A percentile compares a stretch with the other conserved stretches of the same genome.
These are phyloP conservation scores for Cladosporium oxysporum DNA, from an alignment of 2,329 filamentous ascomycete species.

Conservation along the genomic window DNA sequence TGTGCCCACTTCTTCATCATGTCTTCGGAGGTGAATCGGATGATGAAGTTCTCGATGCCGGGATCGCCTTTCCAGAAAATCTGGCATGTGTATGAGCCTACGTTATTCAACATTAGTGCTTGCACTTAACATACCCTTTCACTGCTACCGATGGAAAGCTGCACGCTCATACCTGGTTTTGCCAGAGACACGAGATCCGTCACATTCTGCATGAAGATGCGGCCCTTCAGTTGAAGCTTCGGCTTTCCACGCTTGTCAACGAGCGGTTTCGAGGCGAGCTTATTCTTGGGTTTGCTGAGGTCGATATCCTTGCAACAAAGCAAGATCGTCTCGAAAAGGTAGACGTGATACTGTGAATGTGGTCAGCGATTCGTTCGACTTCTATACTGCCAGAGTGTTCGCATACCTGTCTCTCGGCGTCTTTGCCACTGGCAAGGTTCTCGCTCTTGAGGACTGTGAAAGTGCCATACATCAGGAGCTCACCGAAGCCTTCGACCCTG, in stretches of 20 bases:
- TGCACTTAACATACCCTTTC: constrained; percentile 32
- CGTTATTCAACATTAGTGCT: constrained; percentile 26
- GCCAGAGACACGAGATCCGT: constrained; percentile 87
- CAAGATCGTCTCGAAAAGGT: constrained; percentile 92
- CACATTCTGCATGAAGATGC: constrained; percentile 99
- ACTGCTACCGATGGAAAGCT: constrained; percentile 26
- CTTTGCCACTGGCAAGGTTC: constrained; percentile 57
- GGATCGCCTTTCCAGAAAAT: constrained; percentile 99
- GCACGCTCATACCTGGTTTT: constrained; percentile 70
- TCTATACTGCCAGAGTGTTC: constrained; percentile 7
- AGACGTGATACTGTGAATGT: constrained; percentile 80
- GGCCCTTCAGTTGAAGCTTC: constrained; percentile 84
- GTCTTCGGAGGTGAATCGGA: constrained; percentile 89
- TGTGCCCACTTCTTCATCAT: constrained; percentile 89
- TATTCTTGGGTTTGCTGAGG: constrained; percentile 74
- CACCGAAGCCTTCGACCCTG: constrained; percentile 85
- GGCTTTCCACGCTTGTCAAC: constrained; percentile 73
- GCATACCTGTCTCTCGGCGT: constrained; percentile 85
- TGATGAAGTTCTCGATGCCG: constrained; percentile 92
- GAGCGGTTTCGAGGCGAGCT: constrained; percentile 69
- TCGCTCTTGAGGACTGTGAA: constrained; percentile 80
- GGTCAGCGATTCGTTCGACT: constrained; percentile 18
- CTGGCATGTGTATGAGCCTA: constrained; percentile 90
- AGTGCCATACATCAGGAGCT: constrained; percentile 81
- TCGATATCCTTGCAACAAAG: constrained; percentile 96